Evolutionary conservation across 192 early-diverging fungal genomes (phyloP).

Genomic region (Podila epicladia): DNA sequence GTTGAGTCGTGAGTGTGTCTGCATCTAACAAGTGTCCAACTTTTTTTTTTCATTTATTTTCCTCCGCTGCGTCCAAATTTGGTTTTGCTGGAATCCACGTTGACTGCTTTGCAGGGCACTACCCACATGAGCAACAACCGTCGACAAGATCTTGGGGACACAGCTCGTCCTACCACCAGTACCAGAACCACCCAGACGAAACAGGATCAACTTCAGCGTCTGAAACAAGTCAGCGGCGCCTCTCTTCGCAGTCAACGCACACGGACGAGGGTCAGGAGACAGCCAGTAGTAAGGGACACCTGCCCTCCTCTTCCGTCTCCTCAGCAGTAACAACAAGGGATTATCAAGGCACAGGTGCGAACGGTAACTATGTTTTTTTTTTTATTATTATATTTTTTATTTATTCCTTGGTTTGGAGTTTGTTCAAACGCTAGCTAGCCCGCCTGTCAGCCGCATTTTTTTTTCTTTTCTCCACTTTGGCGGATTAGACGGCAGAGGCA

Average conservation of each 20-base stretch:
- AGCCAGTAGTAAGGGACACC: background rate
- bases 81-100: too few relatives aligned
- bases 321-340: background rate
- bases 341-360: conserved; percentile 2
- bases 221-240: background rate
- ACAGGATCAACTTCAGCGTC: background rate
- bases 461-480: background rate
- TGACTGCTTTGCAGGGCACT: background rate
- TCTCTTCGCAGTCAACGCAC: background rate
- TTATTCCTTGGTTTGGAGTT: too few relatives aligned
- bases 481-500: background rate
- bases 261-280: conserved; percentile 2
- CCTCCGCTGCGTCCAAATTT: too few relatives aligned
- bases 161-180: background rate
- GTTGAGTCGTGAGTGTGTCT: too few relatives aligned
- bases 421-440: too few relatives aligned
- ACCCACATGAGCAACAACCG: background rate
- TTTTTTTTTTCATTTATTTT: too few relatives aligned
- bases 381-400: too few relatives aligned
- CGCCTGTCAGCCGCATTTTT: background rate
- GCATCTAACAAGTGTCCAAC: too few relatives aligned
- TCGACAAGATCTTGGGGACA: background rate
- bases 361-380: background rate
- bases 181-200: background rate
- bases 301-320: background rate